Evolutionary conservation across 2,329 filamentous ascomycete species (phyloP).

Genomic region (Hortaea sp.): DNA sequence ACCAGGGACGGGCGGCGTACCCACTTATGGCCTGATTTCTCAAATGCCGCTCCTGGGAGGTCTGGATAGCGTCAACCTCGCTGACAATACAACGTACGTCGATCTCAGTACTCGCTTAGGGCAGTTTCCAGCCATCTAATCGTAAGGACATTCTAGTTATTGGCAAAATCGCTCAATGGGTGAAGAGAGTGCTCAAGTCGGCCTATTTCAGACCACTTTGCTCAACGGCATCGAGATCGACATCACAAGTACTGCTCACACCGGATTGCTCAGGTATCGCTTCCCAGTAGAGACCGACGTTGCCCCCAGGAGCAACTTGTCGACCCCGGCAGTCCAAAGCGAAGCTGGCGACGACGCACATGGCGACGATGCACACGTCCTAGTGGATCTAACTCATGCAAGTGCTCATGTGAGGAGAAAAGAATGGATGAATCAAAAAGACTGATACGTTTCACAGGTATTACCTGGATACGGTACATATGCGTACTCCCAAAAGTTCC

Average conservation of each 20-base stretch:
- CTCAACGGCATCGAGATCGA: slow-evolving; percentile 48
- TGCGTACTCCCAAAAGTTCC: not conserved
- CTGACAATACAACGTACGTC: not conserved
- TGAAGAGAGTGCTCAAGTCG: slow-evolving; percentile 40
- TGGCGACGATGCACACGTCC: slow-evolving; percentile 30
- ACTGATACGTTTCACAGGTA: not conserved
- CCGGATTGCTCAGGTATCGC: slow-evolving; percentile 49
- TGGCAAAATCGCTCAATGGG: slow-evolving; percentile 14
- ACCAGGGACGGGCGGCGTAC: slow-evolving; percentile 49
- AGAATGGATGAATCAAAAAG: too few species aligned
- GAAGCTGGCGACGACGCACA: too few species aligned
- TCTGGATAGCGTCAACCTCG: not conserved
- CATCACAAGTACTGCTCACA: slow-evolving; percentile 45
- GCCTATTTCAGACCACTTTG: slow-evolving; percentile 50
- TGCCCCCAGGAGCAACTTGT: not conserved
- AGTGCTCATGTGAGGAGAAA: too few species aligned
- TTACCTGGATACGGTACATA: not conserved
- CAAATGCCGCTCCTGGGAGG: slow-evolving; percentile 14
- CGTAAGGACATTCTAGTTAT: too few species aligned
- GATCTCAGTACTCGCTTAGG: not conserved
- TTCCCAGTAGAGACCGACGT: slow-evolving; percentile 35
- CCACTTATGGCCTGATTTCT: slow-evolving; percentile 46
- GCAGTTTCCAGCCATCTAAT: too few species aligned
- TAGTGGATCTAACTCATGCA: slow-evolving; percentile 55
- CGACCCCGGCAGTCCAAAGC: too few species aligned